Evolutionary conservation across 306 rosid species (phyloP).

Genomic region (Datisca glomerata): DNA sequence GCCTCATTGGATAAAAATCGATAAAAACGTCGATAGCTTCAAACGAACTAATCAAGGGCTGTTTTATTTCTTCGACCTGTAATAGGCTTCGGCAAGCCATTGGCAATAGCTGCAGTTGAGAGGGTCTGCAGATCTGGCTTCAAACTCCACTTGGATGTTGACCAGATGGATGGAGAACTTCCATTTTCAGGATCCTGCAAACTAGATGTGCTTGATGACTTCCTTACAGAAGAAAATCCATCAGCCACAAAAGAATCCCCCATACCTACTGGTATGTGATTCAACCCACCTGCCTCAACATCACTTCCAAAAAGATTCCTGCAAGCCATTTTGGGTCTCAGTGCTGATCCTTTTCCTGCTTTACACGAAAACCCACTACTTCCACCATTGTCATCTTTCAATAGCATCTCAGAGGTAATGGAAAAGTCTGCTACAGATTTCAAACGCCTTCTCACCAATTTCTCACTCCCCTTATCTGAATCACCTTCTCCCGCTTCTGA

Average conservation of each 20-base stretch:
- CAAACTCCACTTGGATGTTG: slow-evolving; percentile 55
- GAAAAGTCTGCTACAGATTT: slow-evolving; percentile 56
- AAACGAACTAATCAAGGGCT: slow-evolving; percentile 46
- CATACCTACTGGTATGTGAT: slow-evolving; percentile 19
- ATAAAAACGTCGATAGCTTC: neutral
- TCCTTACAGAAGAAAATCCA: slow-evolving; percentile 44
- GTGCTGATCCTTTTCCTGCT: slow-evolving; percentile 60
- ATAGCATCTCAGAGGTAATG: slow-evolving; percentile 39
- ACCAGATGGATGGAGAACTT: slow-evolving; percentile 41
- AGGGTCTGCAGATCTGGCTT: slow-evolving; percentile 63
- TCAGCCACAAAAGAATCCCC: slow-evolving; percentile 37
- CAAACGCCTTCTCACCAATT: slow-evolving; percentile 39
- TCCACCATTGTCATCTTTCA: slow-evolving; percentile 46
- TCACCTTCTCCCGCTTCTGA: slow-evolving; percentile 24
- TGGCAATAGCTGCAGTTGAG: slow-evolving; percentile 38
- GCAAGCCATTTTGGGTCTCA: slow-evolving; percentile 41
- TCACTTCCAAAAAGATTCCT: slow-evolving; percentile 28
- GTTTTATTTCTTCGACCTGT: slow-evolving; percentile 54
- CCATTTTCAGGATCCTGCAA: slow-evolving; percentile 52
- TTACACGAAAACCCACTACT: slow-evolving; percentile 38
- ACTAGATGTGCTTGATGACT: slow-evolving; percentile 77
- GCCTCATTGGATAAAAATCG: slow-evolving; percentile 16
- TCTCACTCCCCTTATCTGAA: slow-evolving; percentile 31
- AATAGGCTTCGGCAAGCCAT: slow-evolving; percentile 60
- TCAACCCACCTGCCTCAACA: slow-evolving; percentile 33